Percentiles rank a stretch among this genome's conserved stretches.
These are phyloP conservation scores for Nakaseomyces delphensis DNA, from an alignment of 1,139 yeast genomes.

Conservation along the genomic window DNA sequence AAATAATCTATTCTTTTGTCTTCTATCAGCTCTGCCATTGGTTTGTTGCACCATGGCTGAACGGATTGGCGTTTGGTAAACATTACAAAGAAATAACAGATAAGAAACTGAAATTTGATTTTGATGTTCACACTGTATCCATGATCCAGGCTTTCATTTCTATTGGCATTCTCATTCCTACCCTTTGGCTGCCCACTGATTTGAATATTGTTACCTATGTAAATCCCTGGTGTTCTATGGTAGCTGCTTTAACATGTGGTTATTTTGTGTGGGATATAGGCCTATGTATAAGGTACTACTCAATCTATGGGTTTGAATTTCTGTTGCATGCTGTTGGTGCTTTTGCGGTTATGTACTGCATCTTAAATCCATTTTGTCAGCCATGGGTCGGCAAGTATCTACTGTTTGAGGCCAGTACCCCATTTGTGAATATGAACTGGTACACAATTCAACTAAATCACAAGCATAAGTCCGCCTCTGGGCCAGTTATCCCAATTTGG, in stretches of 20 bases:
- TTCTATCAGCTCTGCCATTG: slow-evolving; percentile 40
- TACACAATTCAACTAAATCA: slow-evolving; percentile 65
- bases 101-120: slow-evolving; percentile 47
- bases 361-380: slow-evolving; percentile 63
- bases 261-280: slow-evolving; percentile 85
- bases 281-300: slow-evolving; percentile 53
- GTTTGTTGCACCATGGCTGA: slow-evolving; percentile 36
- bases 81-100: slow-evolving; percentile 41
- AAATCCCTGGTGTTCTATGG: slow-evolving; percentile 70
- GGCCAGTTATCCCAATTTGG: slow-evolving; percentile 41
- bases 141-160: slow-evolving; percentile 68
- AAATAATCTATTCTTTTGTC: slow-evolving; percentile 38
- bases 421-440: slow-evolving; percentile 92
- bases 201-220: slow-evolving; percentile 35
- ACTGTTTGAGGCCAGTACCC: slow-evolving; percentile 83
- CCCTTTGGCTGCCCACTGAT: slow-evolving; percentile 20
- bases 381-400: slow-evolving; percentile 81
- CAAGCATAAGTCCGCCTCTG: slow-evolving; percentile 15
- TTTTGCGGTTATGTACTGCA: slow-evolving; percentile 47
- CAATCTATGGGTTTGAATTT: slow-evolving; percentile 74
- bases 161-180: slow-evolving; percentile 34
- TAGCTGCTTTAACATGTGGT: slow-evolving; percentile 64
- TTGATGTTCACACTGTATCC: slow-evolving; percentile 84
- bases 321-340: slow-evolving; percentile 62
- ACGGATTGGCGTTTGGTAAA: slow-evolving; percentile 40